Conservation (phyloP, 2,329 filamentous ascomycete species). For the Fusarium falciforme region DNA sequence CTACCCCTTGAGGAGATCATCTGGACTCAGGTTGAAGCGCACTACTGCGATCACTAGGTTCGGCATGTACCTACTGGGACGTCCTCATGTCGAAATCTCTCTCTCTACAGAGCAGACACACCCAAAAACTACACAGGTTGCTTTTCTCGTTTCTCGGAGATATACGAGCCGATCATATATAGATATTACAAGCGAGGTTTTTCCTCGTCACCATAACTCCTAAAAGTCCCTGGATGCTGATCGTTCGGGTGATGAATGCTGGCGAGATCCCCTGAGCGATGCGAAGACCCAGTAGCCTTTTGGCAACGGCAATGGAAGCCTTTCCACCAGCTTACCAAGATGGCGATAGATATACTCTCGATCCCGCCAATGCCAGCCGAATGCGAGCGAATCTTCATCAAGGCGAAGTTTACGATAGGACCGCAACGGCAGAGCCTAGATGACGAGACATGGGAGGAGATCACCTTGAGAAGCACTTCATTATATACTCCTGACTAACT, state of each 20-base stretch:
- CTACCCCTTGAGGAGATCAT: not conserved
- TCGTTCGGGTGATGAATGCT: too few relatives aligned
- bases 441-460: not conserved
- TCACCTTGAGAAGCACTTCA: too few relatives aligned
- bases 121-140: not conserved
- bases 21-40: not conserved
- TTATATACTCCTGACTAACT: not conserved
- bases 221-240: too few relatives aligned
- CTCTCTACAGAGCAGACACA: not conserved
- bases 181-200: not conserved
- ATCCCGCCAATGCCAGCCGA: not conserved
- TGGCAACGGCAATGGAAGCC: too few relatives aligned
- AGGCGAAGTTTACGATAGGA: not conserved
- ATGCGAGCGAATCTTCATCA: not conserved
- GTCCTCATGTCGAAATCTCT: not conserved
- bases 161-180: not conserved
- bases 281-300: too few relatives aligned
- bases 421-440: not conserved
- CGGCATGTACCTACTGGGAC: not conserved
- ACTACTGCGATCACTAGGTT: not conserved
- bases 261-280: too few relatives aligned
- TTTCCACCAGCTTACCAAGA: too few relatives aligned
- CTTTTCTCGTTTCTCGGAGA: not conserved
- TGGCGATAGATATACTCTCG: too few relatives aligned
- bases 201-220: too few relatives aligned